Percentiles rank a stretch among this genome's conserved stretches.
Conservation (phyloP, 441 rosid species). For the Melianthus villosus region DNA sequence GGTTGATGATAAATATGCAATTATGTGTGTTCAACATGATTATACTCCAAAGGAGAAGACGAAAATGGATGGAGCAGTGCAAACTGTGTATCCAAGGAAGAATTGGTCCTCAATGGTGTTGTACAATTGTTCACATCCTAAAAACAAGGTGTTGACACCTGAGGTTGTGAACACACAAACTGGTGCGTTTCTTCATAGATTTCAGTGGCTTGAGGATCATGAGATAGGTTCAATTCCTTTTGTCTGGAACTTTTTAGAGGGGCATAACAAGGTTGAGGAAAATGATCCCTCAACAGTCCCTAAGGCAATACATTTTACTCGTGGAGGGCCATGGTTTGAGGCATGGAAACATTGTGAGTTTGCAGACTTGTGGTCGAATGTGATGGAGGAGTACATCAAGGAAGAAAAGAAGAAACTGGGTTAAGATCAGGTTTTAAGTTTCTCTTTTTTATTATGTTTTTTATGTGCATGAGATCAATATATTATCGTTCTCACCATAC, state of each 20-base stretch:
- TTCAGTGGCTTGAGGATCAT: constrained; percentile 78
- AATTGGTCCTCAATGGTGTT: constrained; percentile 98
- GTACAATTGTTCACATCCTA: constrained; percentile 82
- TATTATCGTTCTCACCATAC: no score
- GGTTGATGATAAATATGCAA: constrained; percentile 70
- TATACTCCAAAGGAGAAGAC: constrained; percentile 80
- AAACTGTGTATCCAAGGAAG: constrained; percentile 88
- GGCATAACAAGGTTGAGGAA: constrained; percentile 62
- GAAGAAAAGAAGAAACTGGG: constrained; percentile 17
- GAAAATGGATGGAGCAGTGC: constrained; percentile 92
- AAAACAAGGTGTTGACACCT: constrained; percentile 55
- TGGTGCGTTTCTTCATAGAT: constrained; percentile 72
- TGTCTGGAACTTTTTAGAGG: constrained; percentile 90
- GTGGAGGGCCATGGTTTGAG: constrained; percentile 97
- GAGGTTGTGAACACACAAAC: constrained; percentile 42
- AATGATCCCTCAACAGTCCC: constrained; percentile 45
- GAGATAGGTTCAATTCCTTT: constrained; percentile 77
- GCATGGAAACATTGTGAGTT: constrained; percentile 88
- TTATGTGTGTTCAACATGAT: constrained; percentile 93
- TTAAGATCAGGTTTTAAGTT: no score
- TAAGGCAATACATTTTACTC: constrained; percentile 75
- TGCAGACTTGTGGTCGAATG: constrained; percentile 79
- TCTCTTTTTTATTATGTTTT: no score
- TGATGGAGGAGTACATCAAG: constrained; percentile 43
- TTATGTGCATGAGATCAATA: no score